A percentile compares a stretch with the other conserved stretches of the same genome.
Conservation (phyloP, 2,329 filamentous ascomycete species). For the Aureobasidium lini region DNA sequence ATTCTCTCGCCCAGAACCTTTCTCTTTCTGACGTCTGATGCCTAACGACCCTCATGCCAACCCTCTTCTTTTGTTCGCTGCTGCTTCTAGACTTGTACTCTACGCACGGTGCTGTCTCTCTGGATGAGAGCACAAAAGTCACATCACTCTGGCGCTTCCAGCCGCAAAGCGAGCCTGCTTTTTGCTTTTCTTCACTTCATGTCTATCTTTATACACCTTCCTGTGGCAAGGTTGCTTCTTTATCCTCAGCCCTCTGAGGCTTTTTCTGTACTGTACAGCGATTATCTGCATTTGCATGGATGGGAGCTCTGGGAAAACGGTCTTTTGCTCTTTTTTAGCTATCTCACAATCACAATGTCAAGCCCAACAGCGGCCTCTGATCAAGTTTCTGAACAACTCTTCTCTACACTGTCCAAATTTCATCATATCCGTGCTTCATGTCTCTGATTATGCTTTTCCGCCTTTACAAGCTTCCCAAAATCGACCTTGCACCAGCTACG, state of each 20-base stretch:
- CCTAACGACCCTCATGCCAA: constrained; percentile 11
- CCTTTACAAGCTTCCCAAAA: neutral
- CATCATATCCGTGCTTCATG: neutral
- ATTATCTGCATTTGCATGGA: constrained; percentile 5
- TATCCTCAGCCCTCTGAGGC: neutral
- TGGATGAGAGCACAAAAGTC: constrained; percentile 8
- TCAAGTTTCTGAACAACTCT: neutral
- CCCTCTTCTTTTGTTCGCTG: neutral
- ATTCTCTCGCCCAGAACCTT: constrained; percentile 9
- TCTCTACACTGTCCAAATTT: neutral
- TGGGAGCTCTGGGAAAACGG: constrained; percentile 11
- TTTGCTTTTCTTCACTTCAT: constrained; percentile 13
- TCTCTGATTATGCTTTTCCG: neutral
- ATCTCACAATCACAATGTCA: constrained; percentile 2
- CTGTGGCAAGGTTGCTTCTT: constrained; percentile 2
- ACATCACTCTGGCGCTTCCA: neutral
- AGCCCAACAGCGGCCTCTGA: constrained; percentile 8
- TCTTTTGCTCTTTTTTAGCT: constrained; percentile 4
- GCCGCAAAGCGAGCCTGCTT: neutral
- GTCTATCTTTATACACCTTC: constrained; percentile 10
- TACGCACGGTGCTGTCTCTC: neutral
- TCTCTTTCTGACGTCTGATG: constrained; percentile 5
- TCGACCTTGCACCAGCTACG: neutral
- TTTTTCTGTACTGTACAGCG: constrained; percentile 11
- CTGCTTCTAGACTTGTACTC: constrained; percentile 1